Evolutionary conservation across 2,329 filamentous ascomycete genomes (phyloP).

Genomic region (Calonectria leucothoes): DNA sequence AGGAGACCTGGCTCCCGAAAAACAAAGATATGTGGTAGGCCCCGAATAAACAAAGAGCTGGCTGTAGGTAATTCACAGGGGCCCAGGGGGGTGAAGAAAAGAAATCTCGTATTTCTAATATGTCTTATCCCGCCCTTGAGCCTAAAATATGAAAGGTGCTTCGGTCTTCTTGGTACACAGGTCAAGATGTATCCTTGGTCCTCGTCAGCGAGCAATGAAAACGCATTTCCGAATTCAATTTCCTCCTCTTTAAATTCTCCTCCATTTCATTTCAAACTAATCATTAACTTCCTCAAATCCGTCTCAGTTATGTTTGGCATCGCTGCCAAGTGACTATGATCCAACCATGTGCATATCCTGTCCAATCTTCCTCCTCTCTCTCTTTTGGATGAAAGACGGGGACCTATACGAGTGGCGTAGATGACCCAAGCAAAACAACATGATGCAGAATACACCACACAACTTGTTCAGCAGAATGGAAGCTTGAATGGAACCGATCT

Average conservation of each 20-base stretch:
- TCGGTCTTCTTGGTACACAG: too few relatives aligned
- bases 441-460: neutral
- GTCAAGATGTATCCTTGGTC: neutral
- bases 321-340: neutral
- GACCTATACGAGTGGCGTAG: neutral
- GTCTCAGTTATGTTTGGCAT: neutral
- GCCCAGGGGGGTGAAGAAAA: too few relatives aligned
- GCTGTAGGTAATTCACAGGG: too few relatives aligned
- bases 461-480: neutral
- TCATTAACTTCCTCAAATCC: neutral
- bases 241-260: neutral
- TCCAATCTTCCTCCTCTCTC: neutral
- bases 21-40: too few relatives aligned
- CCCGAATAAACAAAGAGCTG: too few relatives aligned
- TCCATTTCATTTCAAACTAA: neutral
- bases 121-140: too few relatives aligned
- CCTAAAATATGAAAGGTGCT: too few relatives aligned
- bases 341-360: neutral
- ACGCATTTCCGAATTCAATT: neutral
- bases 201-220: neutral
- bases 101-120: too few relatives aligned
- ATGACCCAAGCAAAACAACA: neutral
- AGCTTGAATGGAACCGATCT: neutral
- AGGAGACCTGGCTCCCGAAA: too few relatives aligned
- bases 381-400: neutral